Conservation (phyloP, 768 basidiomycete genomes). For the Lepiota venenata region DNA sequence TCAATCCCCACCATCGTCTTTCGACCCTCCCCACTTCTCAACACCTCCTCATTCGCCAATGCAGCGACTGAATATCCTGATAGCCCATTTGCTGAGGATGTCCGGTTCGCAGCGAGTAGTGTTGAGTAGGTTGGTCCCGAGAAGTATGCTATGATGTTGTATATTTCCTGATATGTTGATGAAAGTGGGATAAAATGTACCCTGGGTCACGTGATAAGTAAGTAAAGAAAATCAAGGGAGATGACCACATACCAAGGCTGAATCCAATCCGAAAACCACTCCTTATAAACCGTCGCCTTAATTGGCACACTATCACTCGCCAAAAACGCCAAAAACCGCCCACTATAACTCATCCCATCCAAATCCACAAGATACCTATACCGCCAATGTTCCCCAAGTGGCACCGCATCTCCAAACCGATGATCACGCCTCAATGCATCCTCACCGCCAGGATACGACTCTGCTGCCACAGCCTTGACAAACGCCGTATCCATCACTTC, state of each 20-base stretch:
- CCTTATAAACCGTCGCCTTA: constrained; percentile 83
- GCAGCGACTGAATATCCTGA: constrained; percentile 10
- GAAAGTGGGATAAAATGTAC: constrained; percentile 91
- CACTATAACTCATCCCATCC: constrained; percentile 91
- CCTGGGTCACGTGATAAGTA: constrained; percentile 38
- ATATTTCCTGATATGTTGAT: constrained; percentile 79
- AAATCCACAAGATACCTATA: constrained; percentile 88
- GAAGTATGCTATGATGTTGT: constrained; percentile 89
- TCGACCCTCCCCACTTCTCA: constrained; percentile 12
- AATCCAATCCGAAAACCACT: constrained; percentile 81
- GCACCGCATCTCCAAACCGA: constrained; percentile 67
- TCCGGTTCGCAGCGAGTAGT: constrained; percentile 49
- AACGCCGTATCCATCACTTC: constrained; percentile 87
- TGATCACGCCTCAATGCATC: constrained; percentile 55
- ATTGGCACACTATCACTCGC: constrained; percentile 81
- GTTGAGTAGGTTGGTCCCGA: constrained; percentile 70
- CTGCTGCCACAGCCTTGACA: constrained; percentile 64
- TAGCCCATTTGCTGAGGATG: constrained; percentile 18
- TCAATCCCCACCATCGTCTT: constrained; percentile 4
- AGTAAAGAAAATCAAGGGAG: not conserved
- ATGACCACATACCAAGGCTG: constrained; percentile 19
- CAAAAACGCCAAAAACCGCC: constrained; percentile 74
- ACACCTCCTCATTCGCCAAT: constrained; percentile 22
- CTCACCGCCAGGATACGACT: constrained; percentile 71
- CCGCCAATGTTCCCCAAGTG: constrained; percentile 79